Evolutionary conservation across 176 grass and related monocot genomes (phyloP), one percentile per base, ranked within the genome.

Genomic region (Elymus sibiricus): DNA sequence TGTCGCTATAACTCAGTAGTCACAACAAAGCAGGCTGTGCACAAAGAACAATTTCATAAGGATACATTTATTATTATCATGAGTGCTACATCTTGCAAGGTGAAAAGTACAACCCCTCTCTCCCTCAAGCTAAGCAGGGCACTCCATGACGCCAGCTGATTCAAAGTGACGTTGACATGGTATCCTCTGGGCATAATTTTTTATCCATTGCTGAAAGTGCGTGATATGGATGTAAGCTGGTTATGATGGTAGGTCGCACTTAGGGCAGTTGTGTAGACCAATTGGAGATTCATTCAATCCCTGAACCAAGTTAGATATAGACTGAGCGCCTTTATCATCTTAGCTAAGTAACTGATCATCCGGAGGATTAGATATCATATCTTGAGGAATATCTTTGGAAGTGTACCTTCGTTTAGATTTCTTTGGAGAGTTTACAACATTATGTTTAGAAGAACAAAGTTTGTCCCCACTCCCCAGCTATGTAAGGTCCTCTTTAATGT

Each of bases 191-290:
- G 82, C 87, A 86, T 70, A 98, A 87, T 86, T 94, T 94, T 29
- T 29, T 88, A 82, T 74, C 79, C 79, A 80, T 90, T 75, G 64
- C 77, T 80, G 79, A 92, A 90, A 82, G 85, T 53, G 32, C 42
- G 88, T 87, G 93, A 92, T 87, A 91, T 72, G 64, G 90, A 95
- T 86, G 94, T 89, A 83, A 89, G 81, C n/a, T 88, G 88, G 55
- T 87, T 92, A 12, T 88, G 92, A 86, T 92, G 90, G 69, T 67
- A 92, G 38, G 61, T 86, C 16, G 90, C 92, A 87, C 97, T 93
- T 22, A 82, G 92, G 62, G 88, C 97, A 89, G 95, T 69, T 92
- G 94, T 67, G 89, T 92, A 83, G 14, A 78, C 83, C 83, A 78
- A 86, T 84, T 37, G 90, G 53, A 81, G 64, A 55, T 34, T 76